Percentiles rank a stretch among this genome's conserved stretches.
Conservation (phyloP, 202 grass and related monocot genomes). For the Panicum virgatum region DNA sequence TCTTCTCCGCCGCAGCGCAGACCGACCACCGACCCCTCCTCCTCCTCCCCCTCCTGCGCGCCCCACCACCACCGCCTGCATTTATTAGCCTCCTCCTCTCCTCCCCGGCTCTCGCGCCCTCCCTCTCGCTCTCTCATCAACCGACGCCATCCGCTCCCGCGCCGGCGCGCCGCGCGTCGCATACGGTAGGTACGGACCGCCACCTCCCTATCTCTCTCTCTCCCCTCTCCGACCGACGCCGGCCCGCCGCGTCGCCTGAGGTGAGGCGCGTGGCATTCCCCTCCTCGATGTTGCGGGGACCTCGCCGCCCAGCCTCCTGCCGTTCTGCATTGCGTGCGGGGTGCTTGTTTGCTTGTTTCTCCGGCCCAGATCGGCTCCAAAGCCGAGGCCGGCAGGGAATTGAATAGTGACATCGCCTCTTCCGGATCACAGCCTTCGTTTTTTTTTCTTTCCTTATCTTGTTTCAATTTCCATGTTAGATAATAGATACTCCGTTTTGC, state of each 20-base stretch:
- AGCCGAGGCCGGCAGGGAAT: neutral
- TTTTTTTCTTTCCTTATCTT: neutral
- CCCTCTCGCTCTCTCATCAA: neutral
- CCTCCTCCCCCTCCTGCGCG: neutral
- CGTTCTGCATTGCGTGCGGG: neutral
- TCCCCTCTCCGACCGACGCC: neutral
- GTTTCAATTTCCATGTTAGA: neutral
- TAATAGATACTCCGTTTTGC: neutral
- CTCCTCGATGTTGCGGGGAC: neutral
- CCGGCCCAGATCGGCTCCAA: neutral
- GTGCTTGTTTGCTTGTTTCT: neutral
- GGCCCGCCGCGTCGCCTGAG: neutral
- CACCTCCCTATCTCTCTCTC: neutral
- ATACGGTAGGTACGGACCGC: neutral
- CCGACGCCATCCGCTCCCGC: neutral
- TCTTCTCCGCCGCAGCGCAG: neutral
- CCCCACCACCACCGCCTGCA: neutral
- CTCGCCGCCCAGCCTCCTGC: neutral
- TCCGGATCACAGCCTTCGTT: neutral
- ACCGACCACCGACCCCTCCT: neutral
- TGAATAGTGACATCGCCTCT: neutral
- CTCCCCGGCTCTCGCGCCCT: neutral
- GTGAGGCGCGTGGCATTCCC: neutral
- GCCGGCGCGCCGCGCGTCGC: neutral
- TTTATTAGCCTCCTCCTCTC: neutral